Percentiles rank a stretch among this genome's conserved stretches.
These are phyloP conservation scores for Leptographium radiaticola DNA, from an alignment of 2,329 filamentous ascomycete species.

Conservation along the genomic window DNA sequence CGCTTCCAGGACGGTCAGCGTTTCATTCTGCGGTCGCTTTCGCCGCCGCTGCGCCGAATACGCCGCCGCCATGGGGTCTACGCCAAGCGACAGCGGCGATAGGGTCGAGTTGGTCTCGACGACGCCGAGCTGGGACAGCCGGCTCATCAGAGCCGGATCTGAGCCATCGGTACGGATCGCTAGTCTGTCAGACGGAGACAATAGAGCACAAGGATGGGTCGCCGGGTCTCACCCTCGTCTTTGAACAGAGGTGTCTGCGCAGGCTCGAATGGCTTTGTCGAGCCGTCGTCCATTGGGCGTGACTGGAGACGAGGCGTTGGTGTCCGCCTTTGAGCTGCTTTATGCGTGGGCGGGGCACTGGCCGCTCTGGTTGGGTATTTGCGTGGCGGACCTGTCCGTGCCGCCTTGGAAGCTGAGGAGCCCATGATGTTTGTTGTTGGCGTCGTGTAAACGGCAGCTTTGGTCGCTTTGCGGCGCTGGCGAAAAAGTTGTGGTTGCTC, in stretches of 20 bases:
- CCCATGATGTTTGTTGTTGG: constrained; percentile 22
- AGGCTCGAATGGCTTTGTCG: background rate
- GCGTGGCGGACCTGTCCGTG: constrained; percentile 17
- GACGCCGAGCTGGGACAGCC: constrained; percentile 43
- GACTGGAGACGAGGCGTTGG: background rate
- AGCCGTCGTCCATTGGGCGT: too few species aligned
- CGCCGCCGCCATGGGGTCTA: background rate
- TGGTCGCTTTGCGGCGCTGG: too few species aligned
- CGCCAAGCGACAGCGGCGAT: constrained; percentile 33
- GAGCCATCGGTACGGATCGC: constrained; percentile 26
- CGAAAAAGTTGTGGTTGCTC: background rate
- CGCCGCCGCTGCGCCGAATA: constrained; percentile 15
- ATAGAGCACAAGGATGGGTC: background rate
- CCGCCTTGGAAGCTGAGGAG: constrained; percentile 32
- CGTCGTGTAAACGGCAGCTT: background rate
- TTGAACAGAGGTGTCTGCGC: constrained; percentile 5
- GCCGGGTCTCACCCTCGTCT: constrained; percentile 2
- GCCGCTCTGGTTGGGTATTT: background rate
- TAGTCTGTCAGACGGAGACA: constrained; percentile 11
- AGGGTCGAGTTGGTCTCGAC: constrained; percentile 40
- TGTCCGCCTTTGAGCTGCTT: constrained; percentile 5
- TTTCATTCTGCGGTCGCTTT: constrained; percentile 26
- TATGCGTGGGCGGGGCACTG: background rate
- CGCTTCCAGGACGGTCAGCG: constrained; percentile 35
- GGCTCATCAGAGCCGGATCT: constrained; percentile 26